Conservation (phyloP, 2,329 filamentous ascomycete genomes). For the Colletotrichum caudatum region DNA sequence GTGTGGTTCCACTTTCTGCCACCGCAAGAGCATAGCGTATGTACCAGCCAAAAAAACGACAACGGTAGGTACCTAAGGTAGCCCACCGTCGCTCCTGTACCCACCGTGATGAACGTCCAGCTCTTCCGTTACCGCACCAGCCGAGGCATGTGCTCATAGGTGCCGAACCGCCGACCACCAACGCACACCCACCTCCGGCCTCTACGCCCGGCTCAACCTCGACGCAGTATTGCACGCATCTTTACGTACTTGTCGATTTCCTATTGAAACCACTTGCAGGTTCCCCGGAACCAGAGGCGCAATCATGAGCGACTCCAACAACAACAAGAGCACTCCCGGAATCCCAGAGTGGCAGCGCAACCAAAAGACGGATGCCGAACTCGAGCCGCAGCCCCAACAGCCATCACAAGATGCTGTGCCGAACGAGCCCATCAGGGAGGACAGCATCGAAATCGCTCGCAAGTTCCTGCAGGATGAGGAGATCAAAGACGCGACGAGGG, state of each 20-base stretch:
- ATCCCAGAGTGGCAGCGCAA: conserved; percentile 52
- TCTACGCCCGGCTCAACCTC: not conserved
- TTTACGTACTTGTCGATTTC: not conserved
- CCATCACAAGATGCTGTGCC: conserved; percentile 27
- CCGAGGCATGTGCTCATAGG: conserved; percentile 43
- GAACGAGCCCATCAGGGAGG: conserved; percentile 43
- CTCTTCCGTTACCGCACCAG: conserved; percentile 31
- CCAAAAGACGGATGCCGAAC: conserved; percentile 28
- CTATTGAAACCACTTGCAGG: not conserved
- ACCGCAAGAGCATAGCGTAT: not conserved
- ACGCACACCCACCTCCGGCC: conserved; percentile 2
- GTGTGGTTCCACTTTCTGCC: conserved; percentile 5
- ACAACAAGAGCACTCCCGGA: conserved; percentile 44
- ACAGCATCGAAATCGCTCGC: conserved; percentile 71
- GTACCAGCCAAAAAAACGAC: not conserved
- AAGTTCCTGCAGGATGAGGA: conserved; percentile 81
- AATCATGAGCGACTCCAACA: conserved; percentile 51
- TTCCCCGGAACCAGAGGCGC: not conserved
- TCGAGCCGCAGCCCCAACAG: conserved; percentile 16
- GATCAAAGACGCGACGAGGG: conserved; percentile 75
- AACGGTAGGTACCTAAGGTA: not conserved
- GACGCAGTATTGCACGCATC: not conserved
- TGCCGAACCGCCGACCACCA: conserved; percentile 32
- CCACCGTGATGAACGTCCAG: conserved; percentile 20
- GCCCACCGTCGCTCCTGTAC: not conserved